These are phyloP conservation scores for Calonectria pteridis DNA, from an alignment of 2,329 filamentous ascomycete species.

Conservation along the genomic window DNA sequence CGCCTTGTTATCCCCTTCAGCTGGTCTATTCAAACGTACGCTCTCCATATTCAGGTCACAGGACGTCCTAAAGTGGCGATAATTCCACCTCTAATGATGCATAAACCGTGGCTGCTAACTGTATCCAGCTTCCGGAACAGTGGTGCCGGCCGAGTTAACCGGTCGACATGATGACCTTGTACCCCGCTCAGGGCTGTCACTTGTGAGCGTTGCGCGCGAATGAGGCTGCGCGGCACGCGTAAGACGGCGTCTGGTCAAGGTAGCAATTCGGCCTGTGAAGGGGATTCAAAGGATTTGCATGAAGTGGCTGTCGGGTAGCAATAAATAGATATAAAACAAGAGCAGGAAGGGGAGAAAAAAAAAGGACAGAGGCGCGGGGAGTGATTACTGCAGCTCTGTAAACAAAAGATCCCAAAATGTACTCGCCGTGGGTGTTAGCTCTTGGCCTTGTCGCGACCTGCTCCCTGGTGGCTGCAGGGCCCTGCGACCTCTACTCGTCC, in stretches of 20 bases:
- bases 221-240: background rate
- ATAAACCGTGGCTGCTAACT: background rate
- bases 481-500: conserved; percentile 72
- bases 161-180: background rate
- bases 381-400: background rate
- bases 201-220: conserved; percentile 16
- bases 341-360: background rate
- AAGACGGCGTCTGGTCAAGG: background rate
- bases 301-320: background rate
- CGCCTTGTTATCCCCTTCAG: background rate
- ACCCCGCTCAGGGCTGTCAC: background rate
- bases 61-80: background rate
- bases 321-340: background rate
- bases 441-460: conserved; percentile 16
- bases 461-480: conserved; percentile 50
- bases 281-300: background rate
- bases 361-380: background rate
- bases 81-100: conserved; percentile 2
- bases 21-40: background rate
- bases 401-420: background rate
- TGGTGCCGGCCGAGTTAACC: background rate
- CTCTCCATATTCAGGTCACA: background rate
- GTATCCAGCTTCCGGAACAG: conserved; percentile 21
- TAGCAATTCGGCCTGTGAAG: background rate
- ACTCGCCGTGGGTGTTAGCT: conserved; percentile 38